Evolutionary conservation across 352 stramenopile species (phyloP), one percentile per base, ranked within the genome.

Genomic region (Globisporangium radiosum): DNA sequence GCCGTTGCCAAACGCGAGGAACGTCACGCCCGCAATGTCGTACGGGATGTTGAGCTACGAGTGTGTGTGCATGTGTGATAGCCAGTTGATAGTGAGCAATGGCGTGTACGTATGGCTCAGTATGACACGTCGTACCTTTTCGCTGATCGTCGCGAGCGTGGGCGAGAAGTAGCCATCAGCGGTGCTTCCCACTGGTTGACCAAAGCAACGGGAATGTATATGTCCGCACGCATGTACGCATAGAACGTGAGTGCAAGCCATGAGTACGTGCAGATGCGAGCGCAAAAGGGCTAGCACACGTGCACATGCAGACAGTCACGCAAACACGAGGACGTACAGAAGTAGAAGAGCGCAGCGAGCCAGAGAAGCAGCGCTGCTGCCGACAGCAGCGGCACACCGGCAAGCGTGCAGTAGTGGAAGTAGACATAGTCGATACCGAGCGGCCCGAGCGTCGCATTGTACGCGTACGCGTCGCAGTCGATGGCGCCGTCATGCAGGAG

Each of bases 141-240:
- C 76, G 44, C 88, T 98, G 58, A 99, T 97, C 80, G 87, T 97
- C 59, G 97, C 96, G 11, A 99, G 81, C 14, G 89, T 96, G 0
- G 96, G 95, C 0, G 85, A 98, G 72, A 99, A 99, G 72, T 98
- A 99, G 49, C 97, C 95, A 52, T 99, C 96, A 0, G 97, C 97
- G 13, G 97, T 99, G 54, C 78, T 93, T n/a, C 95, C 96, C 51
- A 99, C 77, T 33, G 25, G 25, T 33, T 85, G 90, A 43, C 40
- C 89, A 33, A 42, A 42, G 25, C 44, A 37, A 52, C 4, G 36
- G 14, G n/a, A 3, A n/a, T 42, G 56, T 62, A 57, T 54, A 19
- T 59, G 60, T 36, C 60, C 14, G 25, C 7, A 36, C 44, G 10
- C n/a, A 52, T 6, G 19, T 1, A 39, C 4, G 33, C 6, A 50